Evolutionary conservation across 179 eudicot species (phyloP).

Genomic region (Drosera spatulata): DNA sequence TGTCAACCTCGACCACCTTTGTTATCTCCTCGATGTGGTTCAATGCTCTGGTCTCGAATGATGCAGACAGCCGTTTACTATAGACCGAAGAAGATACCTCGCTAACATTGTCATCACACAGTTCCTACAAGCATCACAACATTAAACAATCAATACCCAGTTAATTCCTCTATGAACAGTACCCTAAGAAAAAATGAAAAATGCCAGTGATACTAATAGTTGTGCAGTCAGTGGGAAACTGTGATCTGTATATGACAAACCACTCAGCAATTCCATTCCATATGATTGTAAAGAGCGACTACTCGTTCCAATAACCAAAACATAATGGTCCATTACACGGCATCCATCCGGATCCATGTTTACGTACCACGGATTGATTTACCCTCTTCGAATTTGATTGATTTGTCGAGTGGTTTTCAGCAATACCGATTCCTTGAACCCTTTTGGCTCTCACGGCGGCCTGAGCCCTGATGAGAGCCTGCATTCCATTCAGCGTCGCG

Average conservation of each 20-base stretch:
- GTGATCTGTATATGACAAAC: no score
- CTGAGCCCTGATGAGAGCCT: constrained; percentile 82
- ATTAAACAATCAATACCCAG: background rate
- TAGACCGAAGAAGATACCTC: constrained; percentile 25
- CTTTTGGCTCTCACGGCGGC: constrained; percentile 58
- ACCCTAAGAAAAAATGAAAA: background rate
- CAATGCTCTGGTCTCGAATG: constrained; percentile 31
- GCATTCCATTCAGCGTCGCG: constrained; percentile 78
- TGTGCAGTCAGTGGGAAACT: no score
- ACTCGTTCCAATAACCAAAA: no score
- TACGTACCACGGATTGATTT: background rate
- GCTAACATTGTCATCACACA: constrained; percentile 24
- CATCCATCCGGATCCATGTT: background rate
- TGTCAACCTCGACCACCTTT: constrained; percentile 71
- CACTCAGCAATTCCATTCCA: no score
- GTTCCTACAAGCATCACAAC: background rate
- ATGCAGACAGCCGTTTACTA: constrained; percentile 62
- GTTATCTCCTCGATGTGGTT: constrained; percentile 47
- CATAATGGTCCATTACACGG: no score
- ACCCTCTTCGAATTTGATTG: background rate
- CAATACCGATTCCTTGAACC: constrained; percentile 13
- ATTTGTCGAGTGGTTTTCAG: background rate
- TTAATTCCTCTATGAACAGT: no score
- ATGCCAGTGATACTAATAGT: no score
- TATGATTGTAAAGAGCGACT: no score